These are phyloP conservation scores for Aspergillus hiratsukae DNA, from an alignment of 2,329 filamentous ascomycete species.

Conservation along the genomic window DNA sequence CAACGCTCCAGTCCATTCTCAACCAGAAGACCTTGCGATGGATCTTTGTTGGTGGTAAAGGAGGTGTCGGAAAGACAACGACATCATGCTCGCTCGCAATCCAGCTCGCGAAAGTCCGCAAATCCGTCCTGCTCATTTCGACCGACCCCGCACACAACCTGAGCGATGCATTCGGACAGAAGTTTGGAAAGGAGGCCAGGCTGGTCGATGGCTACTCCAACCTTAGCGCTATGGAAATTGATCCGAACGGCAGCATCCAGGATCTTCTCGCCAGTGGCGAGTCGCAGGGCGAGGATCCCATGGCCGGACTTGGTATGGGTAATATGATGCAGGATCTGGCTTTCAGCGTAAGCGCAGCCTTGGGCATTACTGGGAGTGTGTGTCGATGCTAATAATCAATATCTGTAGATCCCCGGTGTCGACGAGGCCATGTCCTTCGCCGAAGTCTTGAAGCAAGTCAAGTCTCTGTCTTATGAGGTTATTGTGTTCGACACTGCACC, in stretches of 20 bases:
- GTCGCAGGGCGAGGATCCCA: constrained; percentile 57
- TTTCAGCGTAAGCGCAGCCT: constrained; percentile 63
- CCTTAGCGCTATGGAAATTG: constrained; percentile 97
- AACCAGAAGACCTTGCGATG: constrained; percentile 93
- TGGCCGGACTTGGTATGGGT: constrained; percentile 69
- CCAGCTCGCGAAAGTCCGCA: constrained; percentile 90
- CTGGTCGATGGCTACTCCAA: constrained; percentile 89
- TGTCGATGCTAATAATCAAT: background rate
- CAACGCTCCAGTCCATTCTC: constrained; percentile 87
- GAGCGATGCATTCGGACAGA: constrained; percentile 95
- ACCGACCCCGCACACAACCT: constrained; percentile 98
- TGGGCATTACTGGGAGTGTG: background rate
- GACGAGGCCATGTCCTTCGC: constrained; percentile 99
- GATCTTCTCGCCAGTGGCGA: constrained; percentile 80
- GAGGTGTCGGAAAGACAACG: constrained; percentile 98
- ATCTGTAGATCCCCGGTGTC: constrained; percentile 80
- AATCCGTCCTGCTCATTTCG: constrained; percentile 94
- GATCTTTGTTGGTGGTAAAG: constrained; percentile 99
- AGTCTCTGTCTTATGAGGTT: constrained; percentile 95
- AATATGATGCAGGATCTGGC: constrained; percentile 99
- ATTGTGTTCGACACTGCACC: constrained; percentile 99
- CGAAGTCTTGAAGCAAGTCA: constrained; percentile 98
- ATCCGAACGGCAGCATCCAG: constrained; percentile 96
- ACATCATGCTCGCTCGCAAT: constrained; percentile 98
- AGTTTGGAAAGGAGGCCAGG: constrained; percentile 97